A percentile compares a stretch with the other conserved stretches of the same genome.
Conservation (phyloP, 2,329 filamentous ascomycete genomes). For the Pseudocercospora eumusae region DNA sequence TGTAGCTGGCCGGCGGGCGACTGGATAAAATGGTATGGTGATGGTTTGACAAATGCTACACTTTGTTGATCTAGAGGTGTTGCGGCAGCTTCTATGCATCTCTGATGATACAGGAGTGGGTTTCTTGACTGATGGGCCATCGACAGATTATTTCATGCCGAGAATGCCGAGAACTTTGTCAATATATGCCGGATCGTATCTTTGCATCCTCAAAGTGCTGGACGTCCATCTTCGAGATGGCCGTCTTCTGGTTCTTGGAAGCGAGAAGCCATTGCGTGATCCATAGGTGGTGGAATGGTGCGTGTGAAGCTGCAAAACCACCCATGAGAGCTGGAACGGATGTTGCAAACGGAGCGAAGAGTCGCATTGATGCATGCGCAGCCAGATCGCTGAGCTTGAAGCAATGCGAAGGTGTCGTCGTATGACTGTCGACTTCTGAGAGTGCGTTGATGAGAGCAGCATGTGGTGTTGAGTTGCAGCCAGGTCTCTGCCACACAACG, state of each 20-base stretch:
- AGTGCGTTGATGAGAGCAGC: neutral
- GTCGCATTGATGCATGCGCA: neutral
- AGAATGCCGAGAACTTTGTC: neutral
- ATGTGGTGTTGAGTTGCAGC: neutral
- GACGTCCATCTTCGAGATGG: neutral
- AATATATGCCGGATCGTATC: neutral
- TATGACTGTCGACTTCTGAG: neutral
- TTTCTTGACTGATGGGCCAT: neutral
- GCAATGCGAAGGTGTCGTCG: neutral
- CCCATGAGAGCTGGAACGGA: neutral
- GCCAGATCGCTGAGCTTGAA: neutral
- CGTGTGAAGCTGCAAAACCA: neutral
- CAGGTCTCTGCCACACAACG: neutral
- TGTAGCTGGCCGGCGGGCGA: constrained; percentile 8
- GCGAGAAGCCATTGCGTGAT: neutral
- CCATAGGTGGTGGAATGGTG: neutral
- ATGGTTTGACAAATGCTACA: neutral
- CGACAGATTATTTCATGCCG: neutral
- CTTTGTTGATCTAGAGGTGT: neutral
- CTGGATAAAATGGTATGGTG: neutral
- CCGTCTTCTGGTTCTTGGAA: neutral
- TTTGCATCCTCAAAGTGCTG: neutral
- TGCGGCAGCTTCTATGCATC: neutral
- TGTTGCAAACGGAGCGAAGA: neutral
- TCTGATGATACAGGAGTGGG: neutral